Base-by-base conservation (phyloP, 345 rosid species). In the Salix suchowensis region DNA sequence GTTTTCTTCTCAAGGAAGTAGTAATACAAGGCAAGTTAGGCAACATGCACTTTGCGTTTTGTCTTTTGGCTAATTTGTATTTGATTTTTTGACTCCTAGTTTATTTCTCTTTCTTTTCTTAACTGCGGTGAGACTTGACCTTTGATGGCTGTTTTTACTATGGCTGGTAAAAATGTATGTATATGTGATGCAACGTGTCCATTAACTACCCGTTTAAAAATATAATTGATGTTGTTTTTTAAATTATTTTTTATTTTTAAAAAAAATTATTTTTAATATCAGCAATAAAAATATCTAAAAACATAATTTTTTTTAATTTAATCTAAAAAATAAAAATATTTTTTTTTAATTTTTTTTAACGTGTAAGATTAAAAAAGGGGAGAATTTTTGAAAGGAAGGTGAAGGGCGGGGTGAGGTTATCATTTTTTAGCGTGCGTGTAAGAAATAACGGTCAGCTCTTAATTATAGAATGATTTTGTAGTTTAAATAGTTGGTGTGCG, bases 381-480 rank as follows among this genome's bases (percentile, higher is more conserved):
- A 1, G 0, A 2, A 21, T 7, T 2, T 2, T n/a, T 4, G 12
- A 55, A 19, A n/a, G n/a, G 28, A 4, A 3, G 28, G 0, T 55
- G 5, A n/a, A 1, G 62, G 24, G 13, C 0, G 0, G 14, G 26
- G 62, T 55, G 62, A 4, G 26, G 11, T 55, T 55, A 9, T n/a
- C 13, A n/a, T n/a, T 55, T 55, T 55, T 55, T n/a, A 8, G 2
- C 2, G 7, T 19, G 1, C 0, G 19, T 6, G 60, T 19, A 7
- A 21, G 21, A 12, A 9, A n/a, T 9, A 23, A 58, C 26, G 28
- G 64, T 58, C 64, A 58, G 23, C 64, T 58, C 28, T 23, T 21
- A 58, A 23, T 23, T 58, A 23, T n/a, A n/a, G 5, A 9, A 23
- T 12, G 64, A 58, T n/a, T 21, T 7, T 55, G 61, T n/a, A n/a